phyloP scores from a whole-genome alignment of 768 basidiomycete species.

The Pleurotus eryngii region DNA sequence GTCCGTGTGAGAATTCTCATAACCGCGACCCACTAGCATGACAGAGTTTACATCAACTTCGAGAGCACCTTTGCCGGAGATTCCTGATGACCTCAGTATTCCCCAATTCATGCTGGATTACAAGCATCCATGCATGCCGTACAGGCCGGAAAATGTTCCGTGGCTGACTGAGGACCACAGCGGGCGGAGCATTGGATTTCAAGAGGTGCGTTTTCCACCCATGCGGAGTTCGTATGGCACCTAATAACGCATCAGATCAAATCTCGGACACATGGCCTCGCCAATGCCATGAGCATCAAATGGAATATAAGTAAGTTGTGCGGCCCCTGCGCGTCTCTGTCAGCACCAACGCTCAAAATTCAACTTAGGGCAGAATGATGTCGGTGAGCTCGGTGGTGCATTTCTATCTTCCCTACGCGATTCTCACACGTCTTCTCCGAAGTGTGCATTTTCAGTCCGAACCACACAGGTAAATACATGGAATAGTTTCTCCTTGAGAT shows the following conservation, averaged over 20 bases:
- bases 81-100: conserved; percentile 62
- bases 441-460: conserved; percentile 67
- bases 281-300: conserved; percentile 47
- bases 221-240: no score
- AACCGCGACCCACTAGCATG: conserved; percentile 12
- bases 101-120: conserved; percentile 63
- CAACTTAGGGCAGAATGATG: conserved; percentile 42
- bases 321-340: neutral
- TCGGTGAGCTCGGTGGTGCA: conserved; percentile 35
- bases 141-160: conserved; percentile 37
- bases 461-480: conserved; percentile 48
- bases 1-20: neutral
- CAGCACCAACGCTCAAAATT: no score
- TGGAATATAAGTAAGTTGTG: conserved; percentile 43
- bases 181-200: conserved; percentile 37
- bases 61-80: conserved; percentile 28
- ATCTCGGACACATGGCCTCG: conserved; percentile 45
- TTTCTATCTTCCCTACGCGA: neutral
- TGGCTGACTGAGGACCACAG: conserved; percentile 61
- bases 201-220: conserved; percentile 36
- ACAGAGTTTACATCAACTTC: conserved; percentile 9
- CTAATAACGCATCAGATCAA: conserved; percentile 37
- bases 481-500: neutral
- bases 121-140: conserved; percentile 39
- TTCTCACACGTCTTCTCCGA: neutral